phyloP scores from a whole-genome alignment of 352 stramenopile genomes.

The Vaucheria bursata region DNA sequence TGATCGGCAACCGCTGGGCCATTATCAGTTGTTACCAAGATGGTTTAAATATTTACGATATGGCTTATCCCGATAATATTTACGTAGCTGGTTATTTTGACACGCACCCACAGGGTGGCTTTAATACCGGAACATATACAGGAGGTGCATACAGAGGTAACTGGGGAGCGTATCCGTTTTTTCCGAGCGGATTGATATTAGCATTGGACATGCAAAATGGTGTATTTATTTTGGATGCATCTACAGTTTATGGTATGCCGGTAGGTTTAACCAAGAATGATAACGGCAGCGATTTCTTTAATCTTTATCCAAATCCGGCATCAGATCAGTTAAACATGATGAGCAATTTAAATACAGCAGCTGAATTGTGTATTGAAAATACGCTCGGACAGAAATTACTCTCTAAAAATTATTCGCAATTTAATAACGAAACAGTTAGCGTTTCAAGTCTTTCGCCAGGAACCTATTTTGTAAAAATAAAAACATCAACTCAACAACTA shows the following conservation, averaged over 20 bases:
- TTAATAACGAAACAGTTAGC: not conserved
- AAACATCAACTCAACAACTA: not conserved
- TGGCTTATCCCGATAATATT: not conserved
- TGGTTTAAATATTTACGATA: conserved; percentile 7
- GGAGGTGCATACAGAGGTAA: not conserved
- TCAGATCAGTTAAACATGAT: not conserved
- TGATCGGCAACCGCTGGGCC: not conserved
- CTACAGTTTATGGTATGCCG: not conserved
- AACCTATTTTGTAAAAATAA: not conserved
- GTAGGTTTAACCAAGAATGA: not conserved
- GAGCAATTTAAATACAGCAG: not conserved
- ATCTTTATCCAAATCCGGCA: not conserved
- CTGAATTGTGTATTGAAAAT: not conserved
- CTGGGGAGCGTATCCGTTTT: not conserved
- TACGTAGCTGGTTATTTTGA: not conserved
- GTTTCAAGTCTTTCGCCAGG: not conserved
- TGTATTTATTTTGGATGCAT: not conserved
- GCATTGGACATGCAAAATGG: not conserved
- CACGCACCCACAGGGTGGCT: not conserved
- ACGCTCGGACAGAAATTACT: not conserved
- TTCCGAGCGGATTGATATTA: not conserved
- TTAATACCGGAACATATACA: not conserved
- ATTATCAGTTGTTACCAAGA: not conserved
- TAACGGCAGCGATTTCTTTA: not conserved
- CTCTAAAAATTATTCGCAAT: not conserved